Percentiles rank a stretch among this genome's conserved stretches.
Conservation (phyloP, 352 stramenopile species). For the Phytopythium delawarense region DNA sequence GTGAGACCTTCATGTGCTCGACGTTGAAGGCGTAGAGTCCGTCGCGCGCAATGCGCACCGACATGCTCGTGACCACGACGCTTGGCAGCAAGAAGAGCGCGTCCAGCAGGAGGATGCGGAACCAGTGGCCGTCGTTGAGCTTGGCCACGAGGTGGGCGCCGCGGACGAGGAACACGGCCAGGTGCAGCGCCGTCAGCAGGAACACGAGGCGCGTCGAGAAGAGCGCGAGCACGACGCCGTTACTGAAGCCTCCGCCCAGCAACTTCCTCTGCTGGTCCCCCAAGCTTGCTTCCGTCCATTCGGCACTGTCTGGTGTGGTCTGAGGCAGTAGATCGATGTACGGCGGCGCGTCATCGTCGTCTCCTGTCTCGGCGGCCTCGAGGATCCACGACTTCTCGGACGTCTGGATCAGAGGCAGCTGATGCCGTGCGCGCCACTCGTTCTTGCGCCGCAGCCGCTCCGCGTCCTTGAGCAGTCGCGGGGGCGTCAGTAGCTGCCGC, state of each 20-base stretch:
- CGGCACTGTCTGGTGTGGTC: constrained; percentile 8
- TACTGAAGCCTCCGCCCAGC: constrained; percentile 32
- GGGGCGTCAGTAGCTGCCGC: constrained; percentile 46
- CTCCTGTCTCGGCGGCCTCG: constrained; percentile 17
- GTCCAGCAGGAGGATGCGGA: constrained; percentile 26
- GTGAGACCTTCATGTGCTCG: constrained; percentile 65
- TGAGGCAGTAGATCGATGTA: constrained; percentile 44
- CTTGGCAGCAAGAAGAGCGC: constrained; percentile 51
- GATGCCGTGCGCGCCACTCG: constrained; percentile 46
- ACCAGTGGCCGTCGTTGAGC: constrained; percentile 5
- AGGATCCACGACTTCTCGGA: constrained; percentile 51
- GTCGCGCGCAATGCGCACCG: constrained; percentile 57
- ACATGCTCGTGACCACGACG: constrained; percentile 58
- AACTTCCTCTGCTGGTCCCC: constrained; percentile 32
- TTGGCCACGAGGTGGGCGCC: constrained; percentile 19
- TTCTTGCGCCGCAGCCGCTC: constrained; percentile 53
- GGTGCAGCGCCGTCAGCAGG: constrained; percentile 64
- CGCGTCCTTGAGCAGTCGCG: constrained; percentile 47
- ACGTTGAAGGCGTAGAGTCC: constrained; percentile 72
- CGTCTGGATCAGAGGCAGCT: constrained; percentile 21
- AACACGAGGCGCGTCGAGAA: constrained; percentile 72
- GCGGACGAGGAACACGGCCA: constrained; percentile 59
- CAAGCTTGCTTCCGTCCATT: constrained; percentile 41
- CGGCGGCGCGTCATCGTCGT: constrained; percentile 39
- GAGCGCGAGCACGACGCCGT: constrained; percentile 53